These are phyloP conservation scores for Monilinia laxa DNA, from an alignment of 2,329 filamentous ascomycete genomes.

Conservation along the genomic window DNA sequence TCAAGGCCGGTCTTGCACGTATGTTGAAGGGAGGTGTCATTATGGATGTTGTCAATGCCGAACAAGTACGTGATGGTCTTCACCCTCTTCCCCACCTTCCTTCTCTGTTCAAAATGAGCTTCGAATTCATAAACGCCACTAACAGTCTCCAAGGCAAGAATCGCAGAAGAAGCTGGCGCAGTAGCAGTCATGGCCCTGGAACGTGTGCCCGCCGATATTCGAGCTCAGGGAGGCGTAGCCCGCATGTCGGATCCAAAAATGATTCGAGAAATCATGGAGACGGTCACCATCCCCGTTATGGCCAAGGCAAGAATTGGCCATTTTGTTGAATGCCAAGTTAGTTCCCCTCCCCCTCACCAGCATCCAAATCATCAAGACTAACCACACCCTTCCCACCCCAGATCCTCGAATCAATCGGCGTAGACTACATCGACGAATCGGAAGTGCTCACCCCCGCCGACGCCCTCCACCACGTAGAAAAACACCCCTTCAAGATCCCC, in stretches of 20 bases:
- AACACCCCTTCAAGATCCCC: constrained; percentile 75
- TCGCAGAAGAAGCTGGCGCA: constrained; percentile 95
- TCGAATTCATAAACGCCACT: constrained; percentile 23
- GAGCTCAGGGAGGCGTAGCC: constrained; percentile 85
- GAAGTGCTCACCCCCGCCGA: constrained; percentile 97
- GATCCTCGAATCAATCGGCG: constrained; percentile 91
- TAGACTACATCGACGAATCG: constrained; percentile 98
- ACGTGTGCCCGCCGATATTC: constrained; percentile 94
- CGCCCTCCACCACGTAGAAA: constrained; percentile 86
- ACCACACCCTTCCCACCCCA: constrained; percentile 41
- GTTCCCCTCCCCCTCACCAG: constrained; percentile 23
- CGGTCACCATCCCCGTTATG: constrained; percentile 98
- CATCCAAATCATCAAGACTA: not conserved
- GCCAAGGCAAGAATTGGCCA: constrained; percentile 97
- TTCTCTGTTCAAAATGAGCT: not conserved
- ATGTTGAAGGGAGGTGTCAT: constrained; percentile 99
- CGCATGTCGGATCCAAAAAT: constrained; percentile 95
- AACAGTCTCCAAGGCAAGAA: constrained; percentile 65
- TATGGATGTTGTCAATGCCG: constrained; percentile 96
- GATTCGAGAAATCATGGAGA: constrained; percentile 92
- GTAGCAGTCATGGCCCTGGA: constrained; percentile 98
- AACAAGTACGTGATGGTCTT: constrained; percentile 55
- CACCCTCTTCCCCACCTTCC: not conserved
- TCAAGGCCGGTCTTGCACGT: constrained; percentile 93
- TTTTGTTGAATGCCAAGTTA: constrained; percentile 89